A percentile compares a stretch with the other conserved stretches of the same genome.
phyloP scores from a whole-genome alignment of 2,329 filamentous ascomycete species.

The Didymella pinodella region DNA sequence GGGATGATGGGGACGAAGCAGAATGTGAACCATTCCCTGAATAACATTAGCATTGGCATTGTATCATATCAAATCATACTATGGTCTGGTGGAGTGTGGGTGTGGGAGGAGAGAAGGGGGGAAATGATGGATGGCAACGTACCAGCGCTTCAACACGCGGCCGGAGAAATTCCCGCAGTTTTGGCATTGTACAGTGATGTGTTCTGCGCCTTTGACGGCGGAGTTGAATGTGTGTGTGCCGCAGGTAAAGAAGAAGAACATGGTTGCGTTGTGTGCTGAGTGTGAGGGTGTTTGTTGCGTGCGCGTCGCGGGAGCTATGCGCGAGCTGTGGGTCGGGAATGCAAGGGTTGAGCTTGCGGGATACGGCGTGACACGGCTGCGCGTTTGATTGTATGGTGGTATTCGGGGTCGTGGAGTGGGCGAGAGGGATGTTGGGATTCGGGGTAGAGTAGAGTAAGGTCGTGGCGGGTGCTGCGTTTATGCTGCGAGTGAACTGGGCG shows the following conservation, averaged over 20 bases:
- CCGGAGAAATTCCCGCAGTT: conserved; percentile 61
- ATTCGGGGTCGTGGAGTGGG: conserved; percentile 6
- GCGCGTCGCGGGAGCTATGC: conserved; percentile 14
- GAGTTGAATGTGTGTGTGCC: conserved; percentile 60
- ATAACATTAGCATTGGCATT: too few species aligned
- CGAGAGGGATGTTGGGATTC: conserved; percentile 4
- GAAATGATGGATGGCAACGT: conserved; percentile 14
- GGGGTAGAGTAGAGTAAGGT: neutral
- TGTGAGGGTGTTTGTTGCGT: neutral
- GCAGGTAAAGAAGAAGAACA: conserved; percentile 62
- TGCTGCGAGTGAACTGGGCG: conserved; percentile 21
- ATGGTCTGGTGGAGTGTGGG: conserved; percentile 15
- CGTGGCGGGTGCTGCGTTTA: conserved; percentile 14
- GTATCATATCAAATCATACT: too few species aligned
- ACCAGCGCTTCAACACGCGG: conserved; percentile 57
- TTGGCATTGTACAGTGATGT: conserved; percentile 60
- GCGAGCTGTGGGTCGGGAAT: conserved; percentile 11
- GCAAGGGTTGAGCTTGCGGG: conserved; percentile 15
- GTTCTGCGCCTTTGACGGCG: conserved; percentile 56
- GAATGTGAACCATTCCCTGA: conserved; percentile 75
- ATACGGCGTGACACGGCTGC: conserved; percentile 13
- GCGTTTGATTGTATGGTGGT: conserved; percentile 23
- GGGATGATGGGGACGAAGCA: conserved; percentile 80
- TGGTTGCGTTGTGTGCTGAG: conserved; percentile 23
- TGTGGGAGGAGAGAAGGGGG: neutral